Base-by-base conservation (phyloP, 306 rosid genomes). In the Castanea crenata region DNA sequence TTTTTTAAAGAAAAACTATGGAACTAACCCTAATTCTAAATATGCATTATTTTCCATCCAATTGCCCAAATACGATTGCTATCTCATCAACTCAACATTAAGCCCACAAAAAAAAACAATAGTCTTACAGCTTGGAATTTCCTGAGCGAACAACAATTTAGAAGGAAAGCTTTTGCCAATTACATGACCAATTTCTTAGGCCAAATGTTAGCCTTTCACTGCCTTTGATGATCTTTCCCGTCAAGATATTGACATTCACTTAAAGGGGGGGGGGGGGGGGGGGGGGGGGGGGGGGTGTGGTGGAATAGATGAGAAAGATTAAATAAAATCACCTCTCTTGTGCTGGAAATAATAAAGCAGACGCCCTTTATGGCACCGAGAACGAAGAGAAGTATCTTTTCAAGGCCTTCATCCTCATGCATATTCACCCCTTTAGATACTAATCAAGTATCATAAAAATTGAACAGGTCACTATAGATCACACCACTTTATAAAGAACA, bases 361-460 rank as follows among this genome's bases (percentile, higher is more conserved):
- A 23, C 97, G 99, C 77, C 99, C 99, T 85, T 94, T 94, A 76
- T 89, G 99, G 85, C 97, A 90, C 77, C 97, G 94, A 81, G 99
- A 92, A 78, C 85, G 89, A 71, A 58, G 78, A 58, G 78, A 58
- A 94, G 92, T 81, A 84, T 88, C 76, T 89, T 75, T 83, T 94
- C 93, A 81, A 94, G 90, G 88, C 91, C 85, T 82, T 88, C 91
- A 75, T 91, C 90, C 88, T 90, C 82, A 23, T 41, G 76, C 83
- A 84, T 71, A 83, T 84, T 81, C 86, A 82, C 87, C 78, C 83
- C 91, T 81, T 86, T 88, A 78, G 95, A 90, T 75, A 88, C 99
- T 94, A 87, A 59, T 78, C 59, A 84, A 70, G 74, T 63, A 61
- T 38, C 80, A 85, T 83, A 73, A 77, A 76, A 59, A 51, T 49